Evolutionary conservation across 805 yeast genomes (phyloP).

Genomic region (Debaryomyces prosopidis): DNA sequence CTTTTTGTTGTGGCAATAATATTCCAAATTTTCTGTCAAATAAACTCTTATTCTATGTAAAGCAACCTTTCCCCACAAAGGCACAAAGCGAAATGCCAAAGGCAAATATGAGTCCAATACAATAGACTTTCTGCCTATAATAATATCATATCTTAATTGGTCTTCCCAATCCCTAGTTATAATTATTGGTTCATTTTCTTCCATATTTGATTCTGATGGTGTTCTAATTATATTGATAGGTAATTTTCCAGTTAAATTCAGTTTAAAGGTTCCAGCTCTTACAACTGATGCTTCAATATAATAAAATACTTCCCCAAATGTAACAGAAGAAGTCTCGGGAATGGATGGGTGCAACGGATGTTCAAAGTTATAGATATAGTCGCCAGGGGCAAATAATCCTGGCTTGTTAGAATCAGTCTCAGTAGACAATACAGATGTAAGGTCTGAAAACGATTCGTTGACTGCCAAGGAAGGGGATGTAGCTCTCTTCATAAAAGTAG

Average conservation of each 20-base stretch:
- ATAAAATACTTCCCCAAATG: conserved; percentile 81
- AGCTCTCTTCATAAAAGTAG: conserved; percentile 25
- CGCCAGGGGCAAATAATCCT: conserved; percentile 73
- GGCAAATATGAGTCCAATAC: conserved; percentile 84
- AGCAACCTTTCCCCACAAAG: conserved; percentile 77
- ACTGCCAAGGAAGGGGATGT: conserved; percentile 31
- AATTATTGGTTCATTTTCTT: conserved; percentile 90
- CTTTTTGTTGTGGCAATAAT: conserved; percentile 79
- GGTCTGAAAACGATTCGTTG: conserved; percentile 23
- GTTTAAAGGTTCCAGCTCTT: conserved; percentile 83
- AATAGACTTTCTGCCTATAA: conserved; percentile 86
- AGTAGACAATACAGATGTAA: conserved; percentile 21
- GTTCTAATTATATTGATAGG: conserved; percentile 72
- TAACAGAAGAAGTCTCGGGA: conserved; percentile 77
- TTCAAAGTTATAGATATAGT: conserved; percentile 89
- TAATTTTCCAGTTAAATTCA: conserved; percentile 62
- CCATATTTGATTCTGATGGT: conserved; percentile 75
- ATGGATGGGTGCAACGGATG: conserved; percentile 77
- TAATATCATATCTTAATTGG: conserved; percentile 83
- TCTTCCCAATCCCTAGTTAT: conserved; percentile 94
- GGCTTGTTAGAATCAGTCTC: conserved; percentile 21
- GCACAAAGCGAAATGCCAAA: conserved; percentile 77
- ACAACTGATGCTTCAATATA: conserved; percentile 66
- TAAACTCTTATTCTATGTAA: conserved; percentile 84
- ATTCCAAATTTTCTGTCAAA: conserved; percentile 86